A percentile compares a stretch with the other conserved stretches of the same genome.
These are phyloP conservation scores for Chaetothyriales sp. DNA, from an alignment of 2,329 filamentous ascomycete genomes.

Conservation along the genomic window DNA sequence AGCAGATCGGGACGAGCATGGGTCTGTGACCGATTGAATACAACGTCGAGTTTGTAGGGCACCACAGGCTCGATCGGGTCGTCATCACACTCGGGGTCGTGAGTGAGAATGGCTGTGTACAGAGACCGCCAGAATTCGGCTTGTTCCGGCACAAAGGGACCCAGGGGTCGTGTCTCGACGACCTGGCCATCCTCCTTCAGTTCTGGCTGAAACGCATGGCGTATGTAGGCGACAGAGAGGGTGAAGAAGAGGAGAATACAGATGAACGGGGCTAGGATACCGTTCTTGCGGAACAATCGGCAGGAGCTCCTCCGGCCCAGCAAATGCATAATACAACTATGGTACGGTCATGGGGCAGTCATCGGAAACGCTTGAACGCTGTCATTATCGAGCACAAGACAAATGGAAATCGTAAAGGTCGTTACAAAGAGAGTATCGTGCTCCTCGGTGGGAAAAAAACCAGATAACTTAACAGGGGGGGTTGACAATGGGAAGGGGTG, in stretches of 20 bases:
- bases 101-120: slow-evolving; percentile 12
- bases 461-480: background rate
- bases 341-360: background rate
- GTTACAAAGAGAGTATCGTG: background rate
- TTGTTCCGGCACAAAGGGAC: slow-evolving; percentile 10
- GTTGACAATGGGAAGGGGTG: background rate
- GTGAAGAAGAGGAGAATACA: background rate
- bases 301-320: background rate
- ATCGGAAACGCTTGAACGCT: background rate
- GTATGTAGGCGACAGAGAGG: background rate
- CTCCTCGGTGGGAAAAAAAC: background rate
- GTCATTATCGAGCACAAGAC: background rate
- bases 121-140: slow-evolving; percentile 15
- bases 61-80: slow-evolving; percentile 13
- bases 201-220: background rate
- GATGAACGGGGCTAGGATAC: background rate
- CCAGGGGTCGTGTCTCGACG: background rate
- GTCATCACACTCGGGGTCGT: slow-evolving; percentile 13
- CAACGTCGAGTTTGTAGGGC: slow-evolving; percentile 14
- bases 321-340: background rate
- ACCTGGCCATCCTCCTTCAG: background rate
- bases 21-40: slow-evolving; percentile 11
- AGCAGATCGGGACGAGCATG: slow-evolving; percentile 24
- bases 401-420: background rate
- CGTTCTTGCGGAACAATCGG: background rate